phyloP scores from a whole-genome alignment of 2,329 filamentous ascomycete species.

The Cladosporium sp. region DNA sequence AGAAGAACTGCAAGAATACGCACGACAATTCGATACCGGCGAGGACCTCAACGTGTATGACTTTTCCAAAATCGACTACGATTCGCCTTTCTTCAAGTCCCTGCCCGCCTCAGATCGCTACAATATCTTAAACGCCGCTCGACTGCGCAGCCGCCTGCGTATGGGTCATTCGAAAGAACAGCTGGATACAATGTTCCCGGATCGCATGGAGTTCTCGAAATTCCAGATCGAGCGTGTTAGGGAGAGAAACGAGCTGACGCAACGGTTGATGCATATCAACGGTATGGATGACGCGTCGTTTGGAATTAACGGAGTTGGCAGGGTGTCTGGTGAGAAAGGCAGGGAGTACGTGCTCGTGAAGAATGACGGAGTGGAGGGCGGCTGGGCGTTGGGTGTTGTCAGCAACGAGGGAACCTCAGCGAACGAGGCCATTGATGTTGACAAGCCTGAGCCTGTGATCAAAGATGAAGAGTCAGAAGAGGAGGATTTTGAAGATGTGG shows the following conservation, averaged over 20 bases:
- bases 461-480: slow-evolving; percentile 52
- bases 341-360: slow-evolving; percentile 95
- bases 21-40: slow-evolving; percentile 83
- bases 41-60: slow-evolving; percentile 87
- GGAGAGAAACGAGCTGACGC: slow-evolving; percentile 91
- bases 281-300: slow-evolving; percentile 72
- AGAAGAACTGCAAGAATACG: slow-evolving; percentile 91
- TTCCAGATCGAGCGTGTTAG: slow-evolving; percentile 95
- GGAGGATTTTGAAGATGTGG: slow-evolving; percentile 85
- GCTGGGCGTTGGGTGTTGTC: slow-evolving; percentile 93
- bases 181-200: slow-evolving; percentile 91
- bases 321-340: slow-evolving; percentile 79
- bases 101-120: slow-evolving; percentile 87
- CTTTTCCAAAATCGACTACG: slow-evolving; percentile 98
- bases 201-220: slow-evolving; percentile 92
- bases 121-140: slow-evolving; percentile 93
- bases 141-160: slow-evolving; percentile 78
- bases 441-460: slow-evolving; percentile 52
- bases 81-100: slow-evolving; percentile 91
- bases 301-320: slow-evolving; percentile 49
- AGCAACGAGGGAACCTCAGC: slow-evolving; percentile 74
- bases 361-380: slow-evolving; percentile 90
- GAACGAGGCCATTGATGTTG: slow-evolving; percentile 89
- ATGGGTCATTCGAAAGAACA: slow-evolving; percentile 98
- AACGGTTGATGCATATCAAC: slow-evolving; percentile 89